These are phyloP conservation scores for Lactarius psammicola DNA, from an alignment of 768 basidiomycete species.

Conservation along the genomic window DNA sequence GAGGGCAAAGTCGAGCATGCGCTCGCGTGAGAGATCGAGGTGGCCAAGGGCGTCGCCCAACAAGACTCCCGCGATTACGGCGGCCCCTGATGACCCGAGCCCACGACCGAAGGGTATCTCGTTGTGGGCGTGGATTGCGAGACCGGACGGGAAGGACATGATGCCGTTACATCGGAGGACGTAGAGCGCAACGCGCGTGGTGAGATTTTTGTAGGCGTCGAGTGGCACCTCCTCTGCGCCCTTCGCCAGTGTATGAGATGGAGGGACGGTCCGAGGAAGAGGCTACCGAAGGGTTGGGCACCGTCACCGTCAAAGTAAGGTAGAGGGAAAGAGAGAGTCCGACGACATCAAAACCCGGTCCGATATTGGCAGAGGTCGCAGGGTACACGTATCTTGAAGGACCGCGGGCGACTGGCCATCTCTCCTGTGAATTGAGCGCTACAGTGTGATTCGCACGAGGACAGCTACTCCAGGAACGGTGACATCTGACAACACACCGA, in stretches of 20 bases:
- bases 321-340: constrained; percentile 93
- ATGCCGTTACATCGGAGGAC: constrained; percentile 88
- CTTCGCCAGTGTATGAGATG: constrained; percentile 84
- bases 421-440: neutral
- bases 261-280: constrained; percentile 43
- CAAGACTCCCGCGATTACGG: constrained; percentile 96
- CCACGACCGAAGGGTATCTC: constrained; percentile 98
- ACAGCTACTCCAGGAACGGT: neutral
- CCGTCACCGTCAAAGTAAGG: constrained; percentile 68
- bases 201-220: constrained; percentile 94
- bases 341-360: constrained; percentile 98
- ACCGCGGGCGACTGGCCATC: constrained; percentile 17
- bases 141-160: constrained; percentile 68
- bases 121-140: constrained; percentile 79
- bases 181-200: constrained; percentile 95
- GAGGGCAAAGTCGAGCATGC: constrained; percentile 91
- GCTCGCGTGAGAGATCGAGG: constrained; percentile 61
- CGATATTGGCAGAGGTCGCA: constrained; percentile 98
- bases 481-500: no score
- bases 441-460: neutral
- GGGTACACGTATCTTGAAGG: constrained; percentile 81
- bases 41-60: constrained; percentile 82
- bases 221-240: constrained; percentile 88
- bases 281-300: constrained; percentile 33
- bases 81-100: constrained; percentile 95